Percentiles rank a stretch among this genome's conserved stretches.
phyloP scores from a whole-genome alignment of 768 basidiomycete genomes.

The Naganishia vaughanmartiniae region DNA sequence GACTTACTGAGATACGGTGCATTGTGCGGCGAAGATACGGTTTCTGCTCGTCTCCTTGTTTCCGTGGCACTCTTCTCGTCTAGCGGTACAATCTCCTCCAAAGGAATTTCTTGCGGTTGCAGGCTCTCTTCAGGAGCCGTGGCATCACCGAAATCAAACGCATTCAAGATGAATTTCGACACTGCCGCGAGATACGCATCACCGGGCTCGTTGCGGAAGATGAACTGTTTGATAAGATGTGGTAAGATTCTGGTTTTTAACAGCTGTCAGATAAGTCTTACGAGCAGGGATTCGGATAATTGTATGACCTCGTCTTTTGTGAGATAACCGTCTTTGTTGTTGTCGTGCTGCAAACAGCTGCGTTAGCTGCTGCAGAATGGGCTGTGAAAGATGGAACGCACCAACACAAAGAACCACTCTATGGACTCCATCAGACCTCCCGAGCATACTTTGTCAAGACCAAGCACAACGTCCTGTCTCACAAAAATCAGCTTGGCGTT shows the following conservation, averaged over 20 bases:
- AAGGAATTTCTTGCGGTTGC: constrained; percentile 20
- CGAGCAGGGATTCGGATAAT: constrained; percentile 87
- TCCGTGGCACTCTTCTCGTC: constrained; percentile 40
- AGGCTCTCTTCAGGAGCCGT: constrained; percentile 47
- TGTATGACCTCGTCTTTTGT: constrained; percentile 97
- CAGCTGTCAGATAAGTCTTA: constrained; percentile 54
- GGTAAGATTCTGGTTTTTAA: neutral
- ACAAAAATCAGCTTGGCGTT: neutral
- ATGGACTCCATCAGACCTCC: constrained; percentile 98
- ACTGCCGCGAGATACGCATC: constrained; percentile 95
- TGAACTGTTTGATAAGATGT: constrained; percentile 64
- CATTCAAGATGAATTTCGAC: constrained; percentile 95
- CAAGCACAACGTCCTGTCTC: constrained; percentile 75
- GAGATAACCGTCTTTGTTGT: constrained; percentile 90
- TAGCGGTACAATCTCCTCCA: constrained; percentile 31
- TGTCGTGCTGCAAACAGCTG: constrained; percentile 51
- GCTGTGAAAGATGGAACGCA: constrained; percentile 20
- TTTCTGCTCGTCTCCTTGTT: constrained; percentile 55
- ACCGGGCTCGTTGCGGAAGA: constrained; percentile 94
- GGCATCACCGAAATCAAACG: constrained; percentile 95
- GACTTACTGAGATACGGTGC: constrained; percentile 89
- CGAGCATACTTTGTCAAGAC: constrained; percentile 87
- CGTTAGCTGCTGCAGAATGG: constrained; percentile 6
- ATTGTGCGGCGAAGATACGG: constrained; percentile 59
- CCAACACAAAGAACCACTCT: constrained; percentile 93